Evolutionary conservation across 2,329 filamentous ascomycete species (phyloP).

Genomic region (Sarocladiaceae sp.): DNA sequence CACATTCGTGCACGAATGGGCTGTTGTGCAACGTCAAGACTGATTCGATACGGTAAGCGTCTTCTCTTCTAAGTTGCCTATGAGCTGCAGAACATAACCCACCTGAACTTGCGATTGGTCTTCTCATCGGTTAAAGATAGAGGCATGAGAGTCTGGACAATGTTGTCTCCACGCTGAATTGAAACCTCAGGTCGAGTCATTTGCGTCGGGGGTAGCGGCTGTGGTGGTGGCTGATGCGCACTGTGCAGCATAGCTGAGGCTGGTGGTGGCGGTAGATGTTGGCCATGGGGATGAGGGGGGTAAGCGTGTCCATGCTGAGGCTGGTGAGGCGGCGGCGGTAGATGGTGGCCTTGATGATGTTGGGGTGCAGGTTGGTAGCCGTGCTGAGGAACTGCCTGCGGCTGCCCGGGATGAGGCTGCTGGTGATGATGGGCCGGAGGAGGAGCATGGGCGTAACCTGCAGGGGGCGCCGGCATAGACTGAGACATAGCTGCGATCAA

Average conservation of each 20-base stretch:
- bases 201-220: not conserved
- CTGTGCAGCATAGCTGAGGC: not conserved
- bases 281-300: not conserved
- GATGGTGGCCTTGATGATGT: constrained; percentile 1
- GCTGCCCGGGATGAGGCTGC: not conserved
- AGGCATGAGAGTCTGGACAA: not conserved
- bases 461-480: constrained; percentile 4
- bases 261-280: constrained; percentile 7
- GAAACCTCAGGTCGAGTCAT: not conserved
- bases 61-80: not conserved
- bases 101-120: constrained; percentile 1
- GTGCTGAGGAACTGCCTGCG: constrained; percentile 1
- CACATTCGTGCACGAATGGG: constrained; percentile 95
- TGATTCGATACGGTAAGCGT: constrained; percentile 23
- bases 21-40: constrained; percentile 81
- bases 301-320: constrained; percentile 4
- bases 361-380: constrained; percentile 5
- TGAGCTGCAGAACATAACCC: constrained; percentile 1
- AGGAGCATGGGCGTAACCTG: constrained; percentile 8
- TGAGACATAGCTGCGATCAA: constrained; percentile 9
- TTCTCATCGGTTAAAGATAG: not conserved
- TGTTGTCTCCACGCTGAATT: not conserved
- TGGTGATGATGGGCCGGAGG: constrained; percentile 7
- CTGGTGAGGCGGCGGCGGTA: not conserved
- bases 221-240: not conserved